These are phyloP conservation scores for Alnus rubra DNA, from an alignment of 306 rosid genomes.

Conservation along the genomic window DNA sequence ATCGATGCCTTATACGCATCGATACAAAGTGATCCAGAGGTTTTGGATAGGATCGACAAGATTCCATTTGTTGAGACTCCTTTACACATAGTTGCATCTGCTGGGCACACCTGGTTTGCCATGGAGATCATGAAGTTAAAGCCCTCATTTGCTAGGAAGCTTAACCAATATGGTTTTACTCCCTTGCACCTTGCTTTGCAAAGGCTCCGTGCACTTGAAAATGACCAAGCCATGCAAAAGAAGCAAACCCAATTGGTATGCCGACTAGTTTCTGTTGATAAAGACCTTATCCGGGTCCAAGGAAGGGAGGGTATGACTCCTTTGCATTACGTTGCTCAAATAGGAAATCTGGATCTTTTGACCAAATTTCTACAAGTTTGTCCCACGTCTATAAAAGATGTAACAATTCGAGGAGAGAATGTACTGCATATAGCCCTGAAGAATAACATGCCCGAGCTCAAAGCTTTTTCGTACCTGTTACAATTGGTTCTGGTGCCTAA, in stretches of 20 bases:
- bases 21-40: background rate
- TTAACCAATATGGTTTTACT: too few species aligned
- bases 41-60: background rate
- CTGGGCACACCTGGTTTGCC: too few species aligned
- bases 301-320: background rate
- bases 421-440: background rate
- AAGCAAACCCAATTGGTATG: too few species aligned
- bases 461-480: too few species aligned
- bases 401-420: background rate
- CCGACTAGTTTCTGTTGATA: background rate
- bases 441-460: too few species aligned
- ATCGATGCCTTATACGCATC: background rate
- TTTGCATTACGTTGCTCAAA: background rate
- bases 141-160: too few species aligned
- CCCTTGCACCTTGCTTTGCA: too few species aligned
- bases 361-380: background rate
- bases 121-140: too few species aligned
- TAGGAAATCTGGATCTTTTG: background rate
- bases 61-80: background rate
- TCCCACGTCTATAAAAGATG: background rate
- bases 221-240: too few species aligned
- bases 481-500: too few species aligned
- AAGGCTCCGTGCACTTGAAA: too few species aligned
- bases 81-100: too few species aligned
- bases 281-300: background rate